phyloP scores from a whole-genome alignment of 75 land plant genomes.

The Larix kaempferi region DNA sequence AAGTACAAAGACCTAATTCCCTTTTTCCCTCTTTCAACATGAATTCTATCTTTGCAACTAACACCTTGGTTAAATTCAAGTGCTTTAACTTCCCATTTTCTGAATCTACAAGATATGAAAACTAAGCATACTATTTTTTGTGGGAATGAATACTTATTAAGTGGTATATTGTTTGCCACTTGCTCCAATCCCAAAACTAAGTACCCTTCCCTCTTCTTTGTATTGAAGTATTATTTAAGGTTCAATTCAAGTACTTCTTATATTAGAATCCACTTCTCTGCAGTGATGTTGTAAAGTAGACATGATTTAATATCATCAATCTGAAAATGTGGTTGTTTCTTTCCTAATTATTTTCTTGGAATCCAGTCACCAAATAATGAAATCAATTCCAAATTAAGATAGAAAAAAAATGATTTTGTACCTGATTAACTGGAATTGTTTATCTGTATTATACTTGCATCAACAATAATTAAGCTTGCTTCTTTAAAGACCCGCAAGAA shows the following conservation, averaged over 20 bases:
- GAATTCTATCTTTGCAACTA: background rate
- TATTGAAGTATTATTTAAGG: slow-evolving; percentile 55
- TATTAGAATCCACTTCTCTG: slow-evolving; percentile 90
- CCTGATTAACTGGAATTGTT: slow-evolving; percentile 92
- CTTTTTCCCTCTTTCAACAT: no score
- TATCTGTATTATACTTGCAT: slow-evolving; percentile 64
- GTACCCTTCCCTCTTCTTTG: slow-evolving; percentile 71
- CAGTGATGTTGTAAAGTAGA: slow-evolving; percentile 67
- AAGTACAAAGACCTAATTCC: slow-evolving; percentile 74
- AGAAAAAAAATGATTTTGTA: slow-evolving; percentile 9
- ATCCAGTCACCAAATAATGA: background rate
- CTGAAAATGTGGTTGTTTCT: background rate
- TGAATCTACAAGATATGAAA: no score
- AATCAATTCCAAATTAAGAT: background rate
- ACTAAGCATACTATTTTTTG: slow-evolving; percentile 49
- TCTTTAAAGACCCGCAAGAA: slow-evolving; percentile 72
- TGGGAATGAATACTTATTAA: slow-evolving; percentile 64
- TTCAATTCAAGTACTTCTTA: slow-evolving; percentile 67
- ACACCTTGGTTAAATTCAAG: background rate
- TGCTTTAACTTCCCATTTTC: no score
- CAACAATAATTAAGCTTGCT: slow-evolving; percentile 66
- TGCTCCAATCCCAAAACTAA: slow-evolving; percentile 87
- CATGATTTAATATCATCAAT: slow-evolving; percentile 1
- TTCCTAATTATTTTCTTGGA: background rate
- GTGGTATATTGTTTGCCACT: slow-evolving; percentile 69